Percentiles rank a stretch among this genome's conserved stretches.
phyloP scores from a whole-genome alignment of 305 asterid genomes.

The Fraxinus dipetala region DNA sequence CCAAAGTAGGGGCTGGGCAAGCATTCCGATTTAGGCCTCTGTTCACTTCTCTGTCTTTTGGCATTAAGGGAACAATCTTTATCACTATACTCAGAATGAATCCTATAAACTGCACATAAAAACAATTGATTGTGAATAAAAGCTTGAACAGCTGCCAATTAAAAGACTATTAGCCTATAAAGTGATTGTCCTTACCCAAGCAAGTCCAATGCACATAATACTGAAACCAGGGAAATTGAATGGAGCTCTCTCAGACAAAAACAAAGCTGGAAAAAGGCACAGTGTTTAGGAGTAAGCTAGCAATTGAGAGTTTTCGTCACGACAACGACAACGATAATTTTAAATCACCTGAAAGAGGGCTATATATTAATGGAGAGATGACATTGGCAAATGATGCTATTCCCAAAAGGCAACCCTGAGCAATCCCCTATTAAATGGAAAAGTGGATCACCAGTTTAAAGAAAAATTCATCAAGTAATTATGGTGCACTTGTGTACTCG shows the following conservation, averaged over 20 bases:
- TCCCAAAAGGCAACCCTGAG: slow-evolving; percentile 56
- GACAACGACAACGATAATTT: neutral
- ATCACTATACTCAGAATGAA: slow-evolving; percentile 39
- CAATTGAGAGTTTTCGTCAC: neutral
- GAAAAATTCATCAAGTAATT: neutral
- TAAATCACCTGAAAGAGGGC: slow-evolving; percentile 54
- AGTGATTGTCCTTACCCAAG: slow-evolving; percentile 42
- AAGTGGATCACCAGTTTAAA: neutral
- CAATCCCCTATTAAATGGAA: slow-evolving; percentile 41
- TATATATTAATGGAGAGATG: slow-evolving; percentile 47
- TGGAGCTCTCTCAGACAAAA: slow-evolving; percentile 50
- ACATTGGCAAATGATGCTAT: slow-evolving; percentile 45
- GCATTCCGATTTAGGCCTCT: neutral
- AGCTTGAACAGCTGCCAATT: neutral
- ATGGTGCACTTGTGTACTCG: neutral
- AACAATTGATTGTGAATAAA: neutral
- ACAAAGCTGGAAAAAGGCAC: slow-evolving; percentile 33
- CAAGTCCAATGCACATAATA: slow-evolving; percentile 51
- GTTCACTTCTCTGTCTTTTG: slow-evolving; percentile 22
- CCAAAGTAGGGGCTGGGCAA: neutral
- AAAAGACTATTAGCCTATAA: neutral
- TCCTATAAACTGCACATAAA: slow-evolving; percentile 40
- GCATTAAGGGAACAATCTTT: slow-evolving; percentile 33
- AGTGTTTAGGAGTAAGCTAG: neutral
- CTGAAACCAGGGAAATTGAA: slow-evolving; percentile 60